Evolutionary conservation across 2,329 filamentous ascomycete species (phyloP), one percentile per base, ranked within the genome.

Genomic region (Verticillium longisporum): DNA sequence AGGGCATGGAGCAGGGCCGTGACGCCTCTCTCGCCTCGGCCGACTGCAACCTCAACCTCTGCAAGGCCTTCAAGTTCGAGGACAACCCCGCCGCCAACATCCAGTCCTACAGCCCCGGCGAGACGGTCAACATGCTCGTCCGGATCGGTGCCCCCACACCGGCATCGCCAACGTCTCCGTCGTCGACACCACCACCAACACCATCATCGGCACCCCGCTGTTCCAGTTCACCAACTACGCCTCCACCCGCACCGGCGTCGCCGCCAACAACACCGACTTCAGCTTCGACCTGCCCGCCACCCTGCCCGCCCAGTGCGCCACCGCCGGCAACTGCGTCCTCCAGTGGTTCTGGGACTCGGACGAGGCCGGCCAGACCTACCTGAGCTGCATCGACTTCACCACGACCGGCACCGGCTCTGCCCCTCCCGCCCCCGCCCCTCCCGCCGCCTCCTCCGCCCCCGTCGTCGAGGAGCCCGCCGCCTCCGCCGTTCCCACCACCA

Each of bases 261-360:
- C 61, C 31, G 58, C 63, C 63, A 64, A 64, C 63, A 64, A 64
- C 63, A 68, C 76, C 53, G 74, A 75, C 62, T 87, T 86, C 73
- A 77, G 74, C 64, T 75, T 86, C 68, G 85, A 78, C 41, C 82
- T 87, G 64, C 84, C 84, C 1, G 66, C 68, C 53, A 74, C 78
- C 63, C 71, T 84, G 18, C 70, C 67, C 18, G 67, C 67, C 63
- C 69, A 81, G 61, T 86, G 83, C 71, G 71, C 76, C 53, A 77
- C 71, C 18, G 76, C 78, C 21, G 83, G 84, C 45, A 72, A 75
- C 64, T 78, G 76, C 59, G 70, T 83, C 4, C 76, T 88, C 56
- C 85, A 88, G 72, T 87, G 84, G 83, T 86, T 77, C 72, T 88
- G 85, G 85, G 77, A 85, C 64, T 83, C 83, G 1, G 69, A 72